Evolutionary conservation across 306 rosid species (phyloP).

Genomic region (Quercus aquifolioides): DNA sequence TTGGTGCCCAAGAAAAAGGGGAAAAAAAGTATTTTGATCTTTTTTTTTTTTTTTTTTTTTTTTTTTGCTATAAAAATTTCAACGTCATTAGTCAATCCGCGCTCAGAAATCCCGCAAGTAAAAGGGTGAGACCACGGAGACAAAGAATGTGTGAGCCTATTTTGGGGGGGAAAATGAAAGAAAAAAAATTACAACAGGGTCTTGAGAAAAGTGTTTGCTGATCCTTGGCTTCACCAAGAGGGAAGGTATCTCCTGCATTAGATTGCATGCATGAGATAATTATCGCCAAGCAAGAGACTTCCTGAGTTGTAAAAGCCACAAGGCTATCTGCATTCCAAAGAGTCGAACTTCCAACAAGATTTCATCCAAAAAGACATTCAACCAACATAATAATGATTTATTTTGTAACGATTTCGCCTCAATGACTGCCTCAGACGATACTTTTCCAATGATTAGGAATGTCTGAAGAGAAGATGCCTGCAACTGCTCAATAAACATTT

Average conservation of each 20-base stretch:
- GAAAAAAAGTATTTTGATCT: background rate
- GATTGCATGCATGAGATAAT: too few relatives aligned
- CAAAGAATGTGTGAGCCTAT: constrained; percentile 42
- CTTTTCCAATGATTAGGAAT: constrained; percentile 76
- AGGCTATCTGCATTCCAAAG: constrained; percentile 62
- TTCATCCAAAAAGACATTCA: constrained; percentile 52
- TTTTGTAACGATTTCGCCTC: constrained; percentile 59
- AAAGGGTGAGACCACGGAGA: constrained; percentile 28
- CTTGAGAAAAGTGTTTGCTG: background rate
- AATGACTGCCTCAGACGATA: constrained; percentile 84
- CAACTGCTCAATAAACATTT: constrained; percentile 48
- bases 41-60: background rate
- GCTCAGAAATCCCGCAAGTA: background rate
- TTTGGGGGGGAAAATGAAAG: constrained; percentile 12
- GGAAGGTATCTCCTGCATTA: too few relatives aligned
- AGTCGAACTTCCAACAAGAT: constrained; percentile 66
- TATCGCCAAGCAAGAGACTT: constrained; percentile 23
- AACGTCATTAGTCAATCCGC: constrained; percentile 3
- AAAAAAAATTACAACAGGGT: background rate
- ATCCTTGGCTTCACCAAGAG: constrained; percentile 38
- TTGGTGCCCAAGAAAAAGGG: background rate
- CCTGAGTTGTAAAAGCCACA: constrained; percentile 70
- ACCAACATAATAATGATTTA: constrained; percentile 53
- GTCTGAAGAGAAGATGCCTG: constrained; percentile 87
- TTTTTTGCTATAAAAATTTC: background rate